Percentiles rank a stretch among this genome's conserved stretches.
Conservation (phyloP, 176 grass and related monocot genomes). For the Triticum urartu region DNA sequence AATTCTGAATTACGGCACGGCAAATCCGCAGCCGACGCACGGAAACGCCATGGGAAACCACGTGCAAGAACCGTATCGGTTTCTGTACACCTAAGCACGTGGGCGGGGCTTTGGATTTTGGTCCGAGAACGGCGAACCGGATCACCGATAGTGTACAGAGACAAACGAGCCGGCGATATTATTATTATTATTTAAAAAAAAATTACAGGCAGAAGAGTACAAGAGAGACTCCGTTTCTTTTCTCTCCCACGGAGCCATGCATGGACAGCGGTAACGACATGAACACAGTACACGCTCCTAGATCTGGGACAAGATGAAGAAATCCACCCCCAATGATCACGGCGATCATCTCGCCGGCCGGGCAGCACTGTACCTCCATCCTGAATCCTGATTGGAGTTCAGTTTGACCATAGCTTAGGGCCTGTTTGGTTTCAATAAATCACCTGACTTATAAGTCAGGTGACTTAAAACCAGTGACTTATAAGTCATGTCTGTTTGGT, state of each 20-base stretch:
- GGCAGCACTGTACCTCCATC: background rate
- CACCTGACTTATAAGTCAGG: no score
- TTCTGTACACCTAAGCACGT: background rate
- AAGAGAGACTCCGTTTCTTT: background rate
- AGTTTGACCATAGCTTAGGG: background rate
- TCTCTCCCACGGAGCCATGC: background rate
- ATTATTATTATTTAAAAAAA: no score
- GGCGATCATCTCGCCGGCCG: background rate
- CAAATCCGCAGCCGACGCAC: background rate
- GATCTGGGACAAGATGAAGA: constrained; percentile 22
- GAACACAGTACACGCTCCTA: constrained; percentile 14
- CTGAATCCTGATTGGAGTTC: background rate
- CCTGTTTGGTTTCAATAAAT: no score
- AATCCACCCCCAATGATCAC: constrained; percentile 23
- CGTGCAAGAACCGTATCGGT: background rate
- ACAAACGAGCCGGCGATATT: background rate
- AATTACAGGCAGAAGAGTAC: background rate
- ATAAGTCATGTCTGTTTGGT: no score
- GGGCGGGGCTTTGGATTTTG: background rate
- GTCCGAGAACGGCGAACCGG: background rate
- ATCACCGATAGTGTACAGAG: background rate
- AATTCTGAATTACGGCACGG: background rate
- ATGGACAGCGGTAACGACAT: background rate
- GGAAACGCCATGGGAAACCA: background rate
- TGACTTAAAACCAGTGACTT: no score